phyloP scores from a whole-genome alignment of 306 rosid species.

The Pyrus bretschneideri region DNA sequence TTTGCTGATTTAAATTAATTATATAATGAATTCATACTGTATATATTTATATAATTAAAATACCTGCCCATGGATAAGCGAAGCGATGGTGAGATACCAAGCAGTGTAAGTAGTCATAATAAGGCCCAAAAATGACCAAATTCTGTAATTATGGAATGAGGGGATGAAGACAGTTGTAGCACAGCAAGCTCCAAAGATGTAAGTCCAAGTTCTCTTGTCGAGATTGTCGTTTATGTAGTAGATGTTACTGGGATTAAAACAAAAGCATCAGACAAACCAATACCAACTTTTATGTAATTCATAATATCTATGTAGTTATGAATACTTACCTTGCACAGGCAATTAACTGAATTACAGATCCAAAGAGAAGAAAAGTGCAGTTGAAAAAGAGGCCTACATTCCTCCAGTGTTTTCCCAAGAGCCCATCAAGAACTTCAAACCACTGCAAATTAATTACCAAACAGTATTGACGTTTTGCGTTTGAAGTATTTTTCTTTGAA shows the following conservation, averaged over 20 bases:
- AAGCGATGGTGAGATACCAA: slow-evolving; percentile 95
- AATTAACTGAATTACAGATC: slow-evolving; percentile 94
- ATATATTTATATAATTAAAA: no score
- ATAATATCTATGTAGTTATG: neutral
- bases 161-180: slow-evolving; percentile 96
- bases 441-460: slow-evolving; percentile 42
- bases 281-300: neutral
- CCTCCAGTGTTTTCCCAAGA: slow-evolving; percentile 91
- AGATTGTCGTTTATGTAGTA: slow-evolving; percentile 95
- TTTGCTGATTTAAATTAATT: neutral
- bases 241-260: slow-evolving; percentile 55
- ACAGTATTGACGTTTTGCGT: no score
- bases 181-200: slow-evolving; percentile 94
- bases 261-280: neutral
- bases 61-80: slow-evolving; percentile 89
- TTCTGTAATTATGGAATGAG: slow-evolving; percentile 92
- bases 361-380: slow-evolving; percentile 94
- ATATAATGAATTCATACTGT: no score
- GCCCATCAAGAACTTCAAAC: slow-evolving; percentile 99
- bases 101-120: slow-evolving; percentile 91
- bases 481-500: no score
- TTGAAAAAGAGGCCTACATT: slow-evolving; percentile 85
- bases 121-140: slow-evolving; percentile 92
- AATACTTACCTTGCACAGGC: slow-evolving; percentile 87
- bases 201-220: slow-evolving; percentile 99